These are phyloP conservation scores for Neoboletus subvelutipes DNA, from an alignment of 768 basidiomycete genomes.

Conservation along the genomic window DNA sequence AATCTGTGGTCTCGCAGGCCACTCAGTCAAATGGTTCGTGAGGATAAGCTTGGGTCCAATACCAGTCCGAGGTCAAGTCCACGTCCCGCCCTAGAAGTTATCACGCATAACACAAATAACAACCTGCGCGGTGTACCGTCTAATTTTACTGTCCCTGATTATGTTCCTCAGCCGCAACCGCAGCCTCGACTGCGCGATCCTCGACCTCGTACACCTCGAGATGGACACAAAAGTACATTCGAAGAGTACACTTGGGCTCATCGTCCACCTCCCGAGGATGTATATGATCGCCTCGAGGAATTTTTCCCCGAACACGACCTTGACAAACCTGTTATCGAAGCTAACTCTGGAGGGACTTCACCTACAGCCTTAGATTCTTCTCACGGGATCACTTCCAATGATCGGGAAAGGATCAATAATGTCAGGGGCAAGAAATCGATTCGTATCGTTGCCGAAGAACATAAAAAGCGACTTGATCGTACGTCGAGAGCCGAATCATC, in stretches of 20 bases:
- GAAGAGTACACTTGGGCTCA: constrained; percentile 82
- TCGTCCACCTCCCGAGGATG: constrained; percentile 88
- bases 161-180: constrained; percentile 14
- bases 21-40: constrained; percentile 27
- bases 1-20: constrained; percentile 34
- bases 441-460: constrained; percentile 85
- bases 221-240: constrained; percentile 48
- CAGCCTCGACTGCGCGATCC: constrained; percentile 17
- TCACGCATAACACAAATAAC: constrained; percentile 21
- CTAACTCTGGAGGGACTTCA: constrained; percentile 74
- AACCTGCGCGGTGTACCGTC: constrained; percentile 16
- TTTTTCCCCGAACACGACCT: constrained; percentile 97
- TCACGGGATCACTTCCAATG: constrained; percentile 36
- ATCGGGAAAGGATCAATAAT: constrained; percentile 41
- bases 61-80: constrained; percentile 21
- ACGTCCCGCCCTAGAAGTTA: constrained; percentile 33
- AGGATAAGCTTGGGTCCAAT: constrained; percentile 17
- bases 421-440: constrained; percentile 86
- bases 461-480: constrained; percentile 74
- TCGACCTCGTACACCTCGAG: constrained; percentile 29
- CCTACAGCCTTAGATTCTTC: constrained; percentile 62
- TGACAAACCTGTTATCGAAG: constrained; percentile 93
- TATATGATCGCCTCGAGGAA: constrained; percentile 88
- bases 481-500: constrained; percentile 59
- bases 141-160: constrained; percentile 21